Conservation (phyloP, 2,329 filamentous ascomycete species). For the Ramichloridium luteum region DNA sequence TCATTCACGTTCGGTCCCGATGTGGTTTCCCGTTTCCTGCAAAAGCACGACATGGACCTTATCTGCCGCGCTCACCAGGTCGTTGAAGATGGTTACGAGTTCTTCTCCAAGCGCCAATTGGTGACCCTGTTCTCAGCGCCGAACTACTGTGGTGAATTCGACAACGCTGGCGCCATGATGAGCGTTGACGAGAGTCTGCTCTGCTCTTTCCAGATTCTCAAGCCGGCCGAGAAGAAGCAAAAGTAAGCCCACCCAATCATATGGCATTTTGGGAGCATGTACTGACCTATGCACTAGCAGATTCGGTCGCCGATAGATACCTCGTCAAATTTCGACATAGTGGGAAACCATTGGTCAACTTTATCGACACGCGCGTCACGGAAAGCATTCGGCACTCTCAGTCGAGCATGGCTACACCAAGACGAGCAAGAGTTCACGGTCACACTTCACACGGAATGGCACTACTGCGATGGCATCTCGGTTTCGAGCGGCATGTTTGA, state of each 20-base stretch:
- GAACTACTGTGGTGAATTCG: conserved; percentile 99
- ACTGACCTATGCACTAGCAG: conserved; percentile 47
- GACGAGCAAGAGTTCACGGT: no score
- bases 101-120: conserved; percentile 96
- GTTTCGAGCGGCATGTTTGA: no score
- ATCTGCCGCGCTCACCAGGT: conserved; percentile 98
- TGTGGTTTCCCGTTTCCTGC: conserved; percentile 90
- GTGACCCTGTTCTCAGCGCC: conserved; percentile 96
- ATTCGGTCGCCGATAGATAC: conserved; percentile 93
- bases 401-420: no score
- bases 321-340: no score
- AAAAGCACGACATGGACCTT: conserved; percentile 99
- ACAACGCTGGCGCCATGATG: conserved; percentile 99
- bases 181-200: conserved; percentile 96
- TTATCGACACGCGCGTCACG: no score
- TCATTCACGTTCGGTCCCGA: conserved; percentile 98
- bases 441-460: no score
- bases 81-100: conserved; percentile 97
- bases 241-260: conserved; percentile 58
- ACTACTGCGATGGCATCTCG: no score
- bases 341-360: no score
- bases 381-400: no score
- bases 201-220: conserved; percentile 99
- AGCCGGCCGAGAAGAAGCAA: conserved; percentile 99
- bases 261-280: background rate